Conservation (phyloP, 306 rosid species). For the Medicago truncatula region DNA sequence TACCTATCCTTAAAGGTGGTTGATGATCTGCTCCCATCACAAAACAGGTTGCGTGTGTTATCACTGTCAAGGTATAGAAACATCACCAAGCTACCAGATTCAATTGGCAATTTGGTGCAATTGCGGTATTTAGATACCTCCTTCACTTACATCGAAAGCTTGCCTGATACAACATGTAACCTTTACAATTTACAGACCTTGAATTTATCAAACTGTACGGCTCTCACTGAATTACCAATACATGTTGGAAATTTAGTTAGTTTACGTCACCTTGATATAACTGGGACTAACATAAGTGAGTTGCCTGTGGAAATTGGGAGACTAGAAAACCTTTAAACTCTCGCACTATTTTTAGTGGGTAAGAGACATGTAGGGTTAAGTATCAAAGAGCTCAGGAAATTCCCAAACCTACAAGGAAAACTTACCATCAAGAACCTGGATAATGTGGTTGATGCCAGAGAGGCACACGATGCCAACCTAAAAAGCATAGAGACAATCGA, state of each 20-base stretch:
- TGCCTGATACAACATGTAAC: too few species aligned
- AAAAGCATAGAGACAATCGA: neutral
- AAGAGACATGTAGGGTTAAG: neutral
- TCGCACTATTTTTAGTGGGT: neutral
- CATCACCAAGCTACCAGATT: too few species aligned
- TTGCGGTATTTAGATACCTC: too few species aligned
- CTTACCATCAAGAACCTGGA: neutral
- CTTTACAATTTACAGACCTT: too few species aligned
- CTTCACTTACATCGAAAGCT: too few species aligned
- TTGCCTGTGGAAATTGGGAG: neutral
- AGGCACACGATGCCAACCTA: neutral
- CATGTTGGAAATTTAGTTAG: neutral
- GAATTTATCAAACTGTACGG: too few species aligned
- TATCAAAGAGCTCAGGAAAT: neutral
- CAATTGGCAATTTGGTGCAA: neutral
- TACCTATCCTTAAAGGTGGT: too few species aligned
- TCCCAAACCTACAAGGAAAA: neutral
- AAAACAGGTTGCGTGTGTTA: too few species aligned
- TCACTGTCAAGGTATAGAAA: too few species aligned
- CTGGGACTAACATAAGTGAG: neutral
- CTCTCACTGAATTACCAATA: neutral
- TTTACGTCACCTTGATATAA: too few species aligned
- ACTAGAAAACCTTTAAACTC: neutral
- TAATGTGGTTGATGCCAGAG: neutral
- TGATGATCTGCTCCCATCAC: too few species aligned